Conservation (phyloP, 2,329 filamentous ascomycete species). For the Fusarium musae region DNA sequence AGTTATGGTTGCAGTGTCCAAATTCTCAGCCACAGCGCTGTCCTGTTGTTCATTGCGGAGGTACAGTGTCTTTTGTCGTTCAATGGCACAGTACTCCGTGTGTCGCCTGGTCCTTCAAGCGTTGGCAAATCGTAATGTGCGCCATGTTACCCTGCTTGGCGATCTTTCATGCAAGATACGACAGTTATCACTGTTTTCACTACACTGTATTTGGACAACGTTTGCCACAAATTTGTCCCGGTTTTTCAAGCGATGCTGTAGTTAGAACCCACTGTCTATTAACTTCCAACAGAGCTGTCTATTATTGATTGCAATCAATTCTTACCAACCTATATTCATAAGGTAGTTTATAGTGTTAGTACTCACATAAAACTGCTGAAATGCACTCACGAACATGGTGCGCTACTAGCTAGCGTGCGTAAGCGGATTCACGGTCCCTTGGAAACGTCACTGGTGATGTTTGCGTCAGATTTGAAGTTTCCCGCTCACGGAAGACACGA, state of each 20-base stretch:
- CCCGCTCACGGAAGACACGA: background rate
- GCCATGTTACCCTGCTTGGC: constrained; percentile 1
- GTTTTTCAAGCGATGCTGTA: background rate
- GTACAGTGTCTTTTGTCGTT: background rate
- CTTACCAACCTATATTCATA: background rate
- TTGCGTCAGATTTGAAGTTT: constrained; percentile 13
- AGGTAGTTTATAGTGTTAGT: too few species aligned
- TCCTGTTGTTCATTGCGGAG: background rate
- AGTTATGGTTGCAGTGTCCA: constrained; percentile 15
- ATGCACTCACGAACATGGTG: constrained; percentile 14
- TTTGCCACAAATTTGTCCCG: constrained; percentile 13
- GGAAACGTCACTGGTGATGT: constrained; percentile 34
- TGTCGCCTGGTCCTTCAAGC: constrained; percentile 6
- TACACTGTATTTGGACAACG: constrained; percentile 19
- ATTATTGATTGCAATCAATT: background rate
- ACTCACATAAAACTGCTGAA: constrained; percentile 1
- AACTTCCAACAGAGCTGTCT: background rate
- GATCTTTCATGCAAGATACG: background rate
- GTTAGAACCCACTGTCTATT: background rate
- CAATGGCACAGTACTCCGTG: background rate
- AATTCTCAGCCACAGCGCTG: constrained; percentile 22
- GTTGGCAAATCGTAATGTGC: background rate
- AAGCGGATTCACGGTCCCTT: constrained; percentile 2
- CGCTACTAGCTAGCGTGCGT: constrained; percentile 16
- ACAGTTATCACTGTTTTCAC: constrained; percentile 7